Evolutionary conservation across 306 rosid genomes (phyloP), one percentile per base, ranked within the genome.

Genomic region (Abrus precatorius): DNA sequence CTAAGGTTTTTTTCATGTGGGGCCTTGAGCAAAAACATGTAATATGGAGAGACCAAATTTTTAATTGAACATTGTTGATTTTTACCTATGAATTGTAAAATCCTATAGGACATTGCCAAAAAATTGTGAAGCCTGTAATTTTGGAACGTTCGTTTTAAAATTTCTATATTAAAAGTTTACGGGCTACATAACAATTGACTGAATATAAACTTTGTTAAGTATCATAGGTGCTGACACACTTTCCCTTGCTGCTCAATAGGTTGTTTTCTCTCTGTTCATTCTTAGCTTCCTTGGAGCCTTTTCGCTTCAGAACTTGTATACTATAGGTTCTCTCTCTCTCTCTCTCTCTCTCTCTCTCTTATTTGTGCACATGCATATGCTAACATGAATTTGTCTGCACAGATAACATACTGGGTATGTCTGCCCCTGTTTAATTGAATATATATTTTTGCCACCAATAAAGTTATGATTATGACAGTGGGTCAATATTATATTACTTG

Each of bases 271-370:
- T 66, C 88, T 95, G 85, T 52, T 90, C 84, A 76, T 86, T 85
- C 87, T 93, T 40, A 87, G 96, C 92, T 88, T 88, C 87, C 78
- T 93, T 75, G 97, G 97, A 78, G 80, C 87, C 47, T 61, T 95
- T 84, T 89, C 98, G 69, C 84, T 90, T 62, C 92, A 80, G 79
- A 90, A 78, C 74, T 49, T 91, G 55, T 95, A 83, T 77, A 83
- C 85, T 32, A 86, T 86, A 88, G 99, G 99, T 93, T 56, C 74
- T 82, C 68, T 64, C 62, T 75, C 86, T 72, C 79, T 82, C 82
- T 77, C 72, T 59, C 69, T 49, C 75, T 63, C 69, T 69, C 72
- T 59, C 69, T 49, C 75, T 63, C 69, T 69, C 72, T 3, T 43
- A 6, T 1, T 14, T 54, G 5, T 9, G 0, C 5, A 20, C 64